Base-by-base conservation (phyloP, 306 rosid species). In the Citrullus amarus region DNA sequence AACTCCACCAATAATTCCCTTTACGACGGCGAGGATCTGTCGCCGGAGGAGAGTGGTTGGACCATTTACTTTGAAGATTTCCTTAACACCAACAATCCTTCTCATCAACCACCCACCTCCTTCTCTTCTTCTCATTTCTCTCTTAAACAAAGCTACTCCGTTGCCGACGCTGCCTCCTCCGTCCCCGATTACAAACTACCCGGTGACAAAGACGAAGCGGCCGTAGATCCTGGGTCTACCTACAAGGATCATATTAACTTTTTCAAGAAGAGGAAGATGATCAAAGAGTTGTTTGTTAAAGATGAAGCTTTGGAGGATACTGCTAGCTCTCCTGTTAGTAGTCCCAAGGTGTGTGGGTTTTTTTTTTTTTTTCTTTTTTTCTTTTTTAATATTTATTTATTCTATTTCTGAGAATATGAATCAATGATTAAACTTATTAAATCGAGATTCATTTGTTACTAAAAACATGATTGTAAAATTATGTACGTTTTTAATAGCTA, bases 271-370 rank as follows among this genome's bases (percentile, higher is more conserved):
- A 89, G 89, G 81, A 87, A 86, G 84, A 74, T 79, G 50, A 84
- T 72, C 69, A 69, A 80, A 41, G 58, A 76, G 61, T 50, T 90
- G 72, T 59, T 80, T 43, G 77, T 90, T 58, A 53, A 82, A 75
- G 98, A 94, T 80, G 92, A 90, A 25, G 83, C 88, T 66, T 87
- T 94, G 86, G 96, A 88, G 83, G 98, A 92, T 83, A 94, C 98
- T 43, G 97, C 98, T 74, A 94, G 82, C 71, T 94, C 98, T 86
- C 96, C 97, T 4, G 75, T 91, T 59, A 84, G 81, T 36, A 88
- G 90, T 82, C 93, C 93, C 81, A 86, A 89, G 95, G 57, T 51
- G 18, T 51, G 5, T 36, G 39, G 36, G 36, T 32, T 32, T 5
- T 41, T 41, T 6, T 41, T 36, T 34, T 2, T 6, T 41, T 5